phyloP scores from a whole-genome alignment of 306 rosid genomes.

The Malus fusca region DNA sequence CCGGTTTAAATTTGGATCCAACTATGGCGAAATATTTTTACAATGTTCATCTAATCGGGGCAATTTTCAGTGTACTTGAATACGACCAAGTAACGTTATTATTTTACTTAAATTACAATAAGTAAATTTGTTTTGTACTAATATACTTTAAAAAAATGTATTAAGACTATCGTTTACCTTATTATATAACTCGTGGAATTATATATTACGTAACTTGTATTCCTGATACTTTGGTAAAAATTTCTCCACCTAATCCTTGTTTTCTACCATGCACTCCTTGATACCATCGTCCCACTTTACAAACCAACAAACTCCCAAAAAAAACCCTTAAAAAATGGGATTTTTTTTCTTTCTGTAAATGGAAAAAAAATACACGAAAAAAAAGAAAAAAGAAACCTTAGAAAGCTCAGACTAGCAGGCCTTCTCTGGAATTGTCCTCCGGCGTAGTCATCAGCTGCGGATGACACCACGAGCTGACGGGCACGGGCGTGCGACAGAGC shows the following conservation, averaged over 20 bases:
- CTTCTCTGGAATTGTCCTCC: conserved; percentile 30
- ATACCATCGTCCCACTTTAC: background rate
- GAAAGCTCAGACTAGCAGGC: conserved; percentile 11
- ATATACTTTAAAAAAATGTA: no score
- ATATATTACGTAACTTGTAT: no score
- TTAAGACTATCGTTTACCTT: no score
- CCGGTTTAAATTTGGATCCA: background rate
- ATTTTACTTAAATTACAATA: no score
- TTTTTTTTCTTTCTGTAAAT: background rate
- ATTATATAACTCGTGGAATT: no score
- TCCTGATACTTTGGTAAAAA: background rate
- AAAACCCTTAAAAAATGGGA: background rate
- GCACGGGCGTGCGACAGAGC: conserved; percentile 66
- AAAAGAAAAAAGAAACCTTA: background rate
- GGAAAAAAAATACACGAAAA: background rate
- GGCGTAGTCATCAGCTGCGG: conserved; percentile 6
- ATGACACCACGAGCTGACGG: conserved; percentile 18
- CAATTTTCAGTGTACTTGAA: no score
- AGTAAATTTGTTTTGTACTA: no score
- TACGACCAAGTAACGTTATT: no score
- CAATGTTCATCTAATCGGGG: background rate
- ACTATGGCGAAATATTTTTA: background rate
- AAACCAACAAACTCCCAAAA: background rate
- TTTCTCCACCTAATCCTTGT: background rate
- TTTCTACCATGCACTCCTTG: background rate